A percentile compares a stretch with the other conserved stretches of the same genome.
Conservation (phyloP, 495 filamentous ascomycete genomes). For the Mycothermus thermophilus region DNA sequence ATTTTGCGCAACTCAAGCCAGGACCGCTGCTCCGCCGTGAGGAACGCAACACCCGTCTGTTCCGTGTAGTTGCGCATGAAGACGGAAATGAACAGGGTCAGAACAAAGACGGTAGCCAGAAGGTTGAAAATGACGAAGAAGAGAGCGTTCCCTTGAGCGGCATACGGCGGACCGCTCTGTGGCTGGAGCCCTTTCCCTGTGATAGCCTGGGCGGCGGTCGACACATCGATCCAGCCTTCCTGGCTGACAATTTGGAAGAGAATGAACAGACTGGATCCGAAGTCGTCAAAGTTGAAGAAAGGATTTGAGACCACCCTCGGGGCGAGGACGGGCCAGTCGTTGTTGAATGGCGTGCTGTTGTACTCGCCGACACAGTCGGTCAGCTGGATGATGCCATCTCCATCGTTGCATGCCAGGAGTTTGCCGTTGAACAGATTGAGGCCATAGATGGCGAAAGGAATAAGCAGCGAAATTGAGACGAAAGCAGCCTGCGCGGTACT, state of each 20-base stretch:
- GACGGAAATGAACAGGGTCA: conserved; percentile 96
- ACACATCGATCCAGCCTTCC: conserved; percentile 92
- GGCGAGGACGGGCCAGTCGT: conserved; percentile 65
- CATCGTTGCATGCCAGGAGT: conserved; percentile 71
- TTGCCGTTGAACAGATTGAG: conserved; percentile 84
- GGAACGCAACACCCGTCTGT: conserved; percentile 90
- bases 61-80: conserved; percentile 99
- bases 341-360: conserved; percentile 52
- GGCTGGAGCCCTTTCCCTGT: conserved; percentile 64
- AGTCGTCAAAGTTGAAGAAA: conserved; percentile 89
- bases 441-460: conserved; percentile 93
- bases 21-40: conserved; percentile 91
- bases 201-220: conserved; percentile 68
- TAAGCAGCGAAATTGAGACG: conserved; percentile 84
- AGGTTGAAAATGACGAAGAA: conserved; percentile 98
- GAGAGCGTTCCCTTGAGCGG: conserved; percentile 66
- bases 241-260: conserved; percentile 99
- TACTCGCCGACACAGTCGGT: conserved; percentile 74
- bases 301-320: conserved; percentile 68
- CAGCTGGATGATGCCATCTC: conserved; percentile 40
- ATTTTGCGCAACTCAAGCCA: conserved; percentile 95
- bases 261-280: conserved; percentile 81
- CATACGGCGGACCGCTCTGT: conserved; percentile 33
- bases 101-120: conserved; percentile 88
- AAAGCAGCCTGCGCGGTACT: conserved; percentile 50